These are phyloP conservation scores for Retiboletus fuscus DNA, from an alignment of 1,284 basidiomycete species.

Conservation along the genomic window DNA sequence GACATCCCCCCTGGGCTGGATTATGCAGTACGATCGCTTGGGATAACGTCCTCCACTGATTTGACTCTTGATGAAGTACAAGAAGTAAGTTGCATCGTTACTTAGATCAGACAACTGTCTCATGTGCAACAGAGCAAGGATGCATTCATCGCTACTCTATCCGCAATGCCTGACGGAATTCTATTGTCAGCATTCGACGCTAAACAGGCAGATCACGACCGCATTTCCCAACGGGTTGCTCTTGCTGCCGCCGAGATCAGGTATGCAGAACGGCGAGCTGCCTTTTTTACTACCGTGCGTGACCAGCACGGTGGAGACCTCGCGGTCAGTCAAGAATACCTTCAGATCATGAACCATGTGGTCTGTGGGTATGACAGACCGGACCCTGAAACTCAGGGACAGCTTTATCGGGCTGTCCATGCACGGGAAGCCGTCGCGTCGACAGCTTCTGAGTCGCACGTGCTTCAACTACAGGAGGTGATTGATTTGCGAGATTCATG, in stretches of 20 bases:
- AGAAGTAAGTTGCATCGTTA: not conserved
- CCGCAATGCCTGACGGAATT: not conserved
- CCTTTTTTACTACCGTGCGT: no score
- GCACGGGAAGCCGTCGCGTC: no score
- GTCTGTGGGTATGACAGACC: no score
- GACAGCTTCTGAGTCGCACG: no score
- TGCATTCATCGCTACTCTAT: not conserved
- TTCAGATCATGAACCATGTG: no score
- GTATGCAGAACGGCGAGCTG: not conserved
- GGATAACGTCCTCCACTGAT: not conserved
- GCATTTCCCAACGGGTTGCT: not conserved
- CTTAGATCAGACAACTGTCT: not conserved
- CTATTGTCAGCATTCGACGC: not conserved
- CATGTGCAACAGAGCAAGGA: not conserved
- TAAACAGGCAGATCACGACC: not conserved
- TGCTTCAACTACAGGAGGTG: no score
- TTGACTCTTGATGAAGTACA: not conserved
- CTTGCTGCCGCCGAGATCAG: not conserved
- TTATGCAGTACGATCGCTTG: not conserved
- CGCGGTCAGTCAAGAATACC: no score
- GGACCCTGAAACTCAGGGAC: no score
- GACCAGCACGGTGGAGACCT: no score
- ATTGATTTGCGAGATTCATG: no score
- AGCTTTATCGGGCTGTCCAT: no score
- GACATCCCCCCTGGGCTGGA: not conserved